These are phyloP conservation scores for Aspergillus flavus DNA, from an alignment of 2,329 filamentous ascomycete genomes.

Conservation along the genomic window DNA sequence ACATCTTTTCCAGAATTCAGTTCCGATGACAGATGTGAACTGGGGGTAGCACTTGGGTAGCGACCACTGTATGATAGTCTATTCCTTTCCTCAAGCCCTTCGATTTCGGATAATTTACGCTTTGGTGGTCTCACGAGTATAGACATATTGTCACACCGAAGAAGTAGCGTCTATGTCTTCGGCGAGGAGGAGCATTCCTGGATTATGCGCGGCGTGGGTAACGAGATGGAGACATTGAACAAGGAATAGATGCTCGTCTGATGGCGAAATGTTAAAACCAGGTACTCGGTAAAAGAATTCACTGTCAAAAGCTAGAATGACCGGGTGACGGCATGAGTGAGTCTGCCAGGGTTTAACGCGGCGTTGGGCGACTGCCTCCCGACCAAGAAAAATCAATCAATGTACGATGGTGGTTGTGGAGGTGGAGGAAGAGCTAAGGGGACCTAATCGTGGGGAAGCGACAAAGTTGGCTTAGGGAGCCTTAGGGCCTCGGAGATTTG, in stretches of 20 bases:
- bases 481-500: constrained; percentile 3
- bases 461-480: background rate
- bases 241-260: background rate
- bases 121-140: constrained; percentile 35
- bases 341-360: background rate
- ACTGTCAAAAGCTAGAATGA: background rate
- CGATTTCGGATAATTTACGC: constrained; percentile 34
- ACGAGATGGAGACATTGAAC: background rate
- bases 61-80: constrained; percentile 4
- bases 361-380: background rate
- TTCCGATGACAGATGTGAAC: background rate
- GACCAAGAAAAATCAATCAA: background rate
- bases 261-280: background rate
- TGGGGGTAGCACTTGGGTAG: constrained; percentile 1
- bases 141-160: constrained; percentile 29
- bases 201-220: background rate
- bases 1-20: background rate
- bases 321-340: background rate
- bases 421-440: constrained; percentile 9
- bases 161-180: background rate
- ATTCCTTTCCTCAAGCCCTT: constrained; percentile 14
- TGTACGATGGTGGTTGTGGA: background rate
- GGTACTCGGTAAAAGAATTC: background rate
- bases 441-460: constrained; percentile 17
- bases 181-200: background rate